These are phyloP conservation scores for Aureobasidium uvarum DNA, from an alignment of 2,329 filamentous ascomycete species.

Conservation along the genomic window DNA sequence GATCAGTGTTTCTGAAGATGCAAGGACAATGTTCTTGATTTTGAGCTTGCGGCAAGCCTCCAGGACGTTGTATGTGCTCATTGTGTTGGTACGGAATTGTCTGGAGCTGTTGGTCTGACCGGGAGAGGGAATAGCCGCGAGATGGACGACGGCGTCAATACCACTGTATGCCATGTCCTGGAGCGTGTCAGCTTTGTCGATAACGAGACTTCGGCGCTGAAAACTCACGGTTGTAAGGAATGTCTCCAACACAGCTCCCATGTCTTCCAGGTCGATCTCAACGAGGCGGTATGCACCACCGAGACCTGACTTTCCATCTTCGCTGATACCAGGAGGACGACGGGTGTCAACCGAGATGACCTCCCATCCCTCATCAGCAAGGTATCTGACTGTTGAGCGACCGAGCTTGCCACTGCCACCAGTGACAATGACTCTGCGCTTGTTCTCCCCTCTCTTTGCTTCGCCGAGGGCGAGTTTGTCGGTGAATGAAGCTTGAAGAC, in stretches of 20 bases:
- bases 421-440: slow-evolving; percentile 32
- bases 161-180: slow-evolving; percentile 32
- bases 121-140: slow-evolving; percentile 33
- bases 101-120: slow-evolving; percentile 32
- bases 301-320: slow-evolving; percentile 33
- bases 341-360: slow-evolving; percentile 33
- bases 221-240: slow-evolving; percentile 29
- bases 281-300: slow-evolving; percentile 32
- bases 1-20: slow-evolving; percentile 33
- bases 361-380: slow-evolving; percentile 33
- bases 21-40: slow-evolving; percentile 33
- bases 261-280: slow-evolving; percentile 33
- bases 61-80: slow-evolving; percentile 33
- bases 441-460: slow-evolving; percentile 29
- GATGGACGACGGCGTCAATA: slow-evolving; percentile 32
- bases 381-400: slow-evolving; percentile 32
- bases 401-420: slow-evolving; percentile 33
- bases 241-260: slow-evolving; percentile 32
- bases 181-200: not conserved
- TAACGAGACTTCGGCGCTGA: not conserved
- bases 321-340: slow-evolving; percentile 31
- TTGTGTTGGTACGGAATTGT: slow-evolving; percentile 33
- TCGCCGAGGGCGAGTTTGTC: slow-evolving; percentile 33
- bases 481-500: slow-evolving; percentile 29
- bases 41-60: slow-evolving; percentile 32